Evolutionary conservation across 495 filamentous ascomycete species (phyloP), one percentile per base, ranked within the genome.

Genomic region (Neurospora sp.): DNA sequence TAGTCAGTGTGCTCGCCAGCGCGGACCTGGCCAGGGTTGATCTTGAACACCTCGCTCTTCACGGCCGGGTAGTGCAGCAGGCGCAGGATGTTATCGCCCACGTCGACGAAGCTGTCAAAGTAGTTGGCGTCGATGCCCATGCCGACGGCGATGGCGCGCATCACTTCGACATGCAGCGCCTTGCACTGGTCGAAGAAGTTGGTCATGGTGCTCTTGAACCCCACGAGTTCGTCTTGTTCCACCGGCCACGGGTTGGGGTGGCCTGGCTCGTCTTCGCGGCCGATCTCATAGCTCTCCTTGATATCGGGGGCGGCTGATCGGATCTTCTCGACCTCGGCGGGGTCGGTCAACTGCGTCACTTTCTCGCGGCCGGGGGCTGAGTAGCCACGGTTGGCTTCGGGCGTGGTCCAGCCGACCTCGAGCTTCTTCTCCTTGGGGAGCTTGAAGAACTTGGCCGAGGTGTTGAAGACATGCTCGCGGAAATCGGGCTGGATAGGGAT

Each of bases 1-100:
- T 97, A 97, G 77, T 98, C 95, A 20, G 90, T 93, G 78, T 98
- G 95, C 40, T 90, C 92, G 0, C 94, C 95, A 0, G 94, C 93
- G 3, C 95, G 84, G 4, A 98, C 92, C 80, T 94, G 92, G 14
- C 85, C 86, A 35, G 89, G 89, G 73, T 93, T 93, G 71, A 88
- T 82, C 75, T 82, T 78, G 79, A 98, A 97, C 6, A 93, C 87
- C 9, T 88, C 84, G 71, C 88, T 89, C 37, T 79, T 77, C 3
- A 95, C 91, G 9, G 86, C 82, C 0, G 94, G 95, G 79, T 98
- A 98, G 78, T 98, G 95, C 75, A 98, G 84, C 70, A 98, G 82
- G n/a, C 95, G 88, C 38, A 98, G 85, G 2, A 87, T 97, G 77
- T 98, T 97, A 78, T 98, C 94, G 0, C 92, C 93, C 0, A 79